Evolutionary conservation across 345 rosid genomes (phyloP).

Genomic region (Eucalyptus erythrocorys): DNA sequence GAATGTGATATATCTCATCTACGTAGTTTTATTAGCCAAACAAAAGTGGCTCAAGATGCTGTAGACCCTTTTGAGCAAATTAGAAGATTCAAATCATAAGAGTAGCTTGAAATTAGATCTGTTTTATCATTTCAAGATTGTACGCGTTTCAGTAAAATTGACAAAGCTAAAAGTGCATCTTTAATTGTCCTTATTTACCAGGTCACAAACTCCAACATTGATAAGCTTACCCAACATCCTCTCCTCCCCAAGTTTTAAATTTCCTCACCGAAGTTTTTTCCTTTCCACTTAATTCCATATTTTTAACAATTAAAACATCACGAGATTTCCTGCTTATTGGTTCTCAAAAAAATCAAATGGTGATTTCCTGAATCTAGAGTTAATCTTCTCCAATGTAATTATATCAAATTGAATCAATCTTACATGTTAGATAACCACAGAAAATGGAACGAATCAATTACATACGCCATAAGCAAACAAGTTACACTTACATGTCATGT

Average conservation of each 20-base stretch:
- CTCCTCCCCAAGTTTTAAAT: background rate
- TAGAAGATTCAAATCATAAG: background rate
- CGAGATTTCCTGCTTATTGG: background rate
- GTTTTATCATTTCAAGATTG: background rate
- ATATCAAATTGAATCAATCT: background rate
- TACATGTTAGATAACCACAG: background rate
- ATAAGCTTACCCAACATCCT: background rate
- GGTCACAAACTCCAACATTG: background rate
- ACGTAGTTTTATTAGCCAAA: background rate
- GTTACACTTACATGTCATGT: constrained; percentile 78
- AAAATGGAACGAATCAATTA: background rate
- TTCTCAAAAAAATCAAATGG: background rate
- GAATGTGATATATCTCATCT: background rate
- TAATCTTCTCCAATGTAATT: background rate
- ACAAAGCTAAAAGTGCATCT: background rate
- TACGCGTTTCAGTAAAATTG: background rate
- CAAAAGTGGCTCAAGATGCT: background rate
- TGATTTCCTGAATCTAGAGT: background rate
- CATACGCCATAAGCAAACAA: background rate
- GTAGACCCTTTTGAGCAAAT: background rate
- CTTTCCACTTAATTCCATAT: background rate
- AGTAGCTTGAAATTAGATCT: background rate
- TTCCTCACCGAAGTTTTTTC: background rate
- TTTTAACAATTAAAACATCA: background rate
- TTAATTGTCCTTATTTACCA: background rate